Evolutionary conservation across 192 early-diverging fungal genomes (phyloP), one percentile per base, ranked within the genome.

Genomic region (Backusella macrospora): DNA sequence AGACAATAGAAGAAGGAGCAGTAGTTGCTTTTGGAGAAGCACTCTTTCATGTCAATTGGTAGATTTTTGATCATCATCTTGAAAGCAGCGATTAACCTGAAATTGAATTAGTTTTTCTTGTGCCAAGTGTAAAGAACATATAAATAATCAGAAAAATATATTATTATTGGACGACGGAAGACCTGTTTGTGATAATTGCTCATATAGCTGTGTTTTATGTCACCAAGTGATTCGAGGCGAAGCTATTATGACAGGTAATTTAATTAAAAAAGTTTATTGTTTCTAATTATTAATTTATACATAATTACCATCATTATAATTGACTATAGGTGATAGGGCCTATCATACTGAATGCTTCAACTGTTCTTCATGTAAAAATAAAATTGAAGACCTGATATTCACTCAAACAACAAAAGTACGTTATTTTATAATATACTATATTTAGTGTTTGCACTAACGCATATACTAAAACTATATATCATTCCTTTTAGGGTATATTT

Each of bases 1-100:
- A 79, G 37, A 73, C 84, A 34, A 92, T 94, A 73, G 90, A 92
- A 75, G 92, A 91, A 59, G 91, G 91, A 49, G 89, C 88, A 71
- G 92, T 91, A 16, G 88, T 94, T 71, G 87, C 90, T 49, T 94
- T 94, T 84, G 92, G 90, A n/a, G 92, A 94, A 59, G 88, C 90
- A 29, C 83, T 94, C 5, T 94, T 91, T 89, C 92, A 94, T 82
- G 88, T 92, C 75, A 84, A 92, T 69, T 94, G 92, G 92, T 91
- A 91, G 81, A 84, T 64, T 21, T 12, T 16, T 21, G 38, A 49
- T 12, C 18, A n/a, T 64, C 37, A 64, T 38, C 37, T 29, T 38
- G 63, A 47, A 45, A 21, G 34, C 66, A 68, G 52, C 26, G 42
- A 66, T 82, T 75, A 80, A 10, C 63, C 15, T 49, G 42, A 52